Base-by-base conservation (phyloP, 305 asterid genomes). In the Fraxinus xanthoxyloides region DNA sequence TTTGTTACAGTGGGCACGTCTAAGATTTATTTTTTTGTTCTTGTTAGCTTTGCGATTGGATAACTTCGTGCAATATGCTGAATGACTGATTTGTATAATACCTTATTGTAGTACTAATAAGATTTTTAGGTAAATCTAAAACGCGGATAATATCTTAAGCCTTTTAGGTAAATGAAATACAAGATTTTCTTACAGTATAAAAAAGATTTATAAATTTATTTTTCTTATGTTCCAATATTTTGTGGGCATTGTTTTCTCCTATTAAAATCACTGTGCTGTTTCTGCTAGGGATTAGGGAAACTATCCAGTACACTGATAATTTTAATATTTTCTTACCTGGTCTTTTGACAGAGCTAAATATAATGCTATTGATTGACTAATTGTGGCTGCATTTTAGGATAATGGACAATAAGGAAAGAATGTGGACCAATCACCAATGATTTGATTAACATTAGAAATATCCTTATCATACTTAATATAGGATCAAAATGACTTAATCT, bases 61-160 rank as follows among this genome's bases (percentile, higher is more conserved):
- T 19, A 38, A 72, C 76, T 83, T 69, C 38, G 24, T 28, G 7
- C 17, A 56, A 2, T 30, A 72, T 65, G 63, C 34, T 28, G 75
- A 35, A 51, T 67, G 48, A 40, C 77, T 67, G 82, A 34, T 80
- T 54, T 75, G 36, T 67, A 61, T 59, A 51, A 12, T 26, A 35
- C 67, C 21, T 61, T 73, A 28, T 54, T 75, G 10, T 65, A 61
- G 19, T 84, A 12, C 31, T 65, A 26, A 63, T 24, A 76, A n/a
- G n/a, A n/a, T n/a, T n/a, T n/a, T n/a, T n/a, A n/a, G n/a, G n/a
- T n/a, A n/a, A n/a, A n/a, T 9, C 36, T 12, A 15, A 24, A 31
- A 76, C 24, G 6, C 5, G 24, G 61, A 36, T 38, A 43, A 43
- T 40, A 75, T 10, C 32, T 75, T 24, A 43, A 75, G 65, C 12